Percentiles rank a stretch among this genome's conserved stretches.
Evolutionary conservation across 371 early-diverging fungal species (phyloP).

Genomic region (Mortierella sp.): DNA sequence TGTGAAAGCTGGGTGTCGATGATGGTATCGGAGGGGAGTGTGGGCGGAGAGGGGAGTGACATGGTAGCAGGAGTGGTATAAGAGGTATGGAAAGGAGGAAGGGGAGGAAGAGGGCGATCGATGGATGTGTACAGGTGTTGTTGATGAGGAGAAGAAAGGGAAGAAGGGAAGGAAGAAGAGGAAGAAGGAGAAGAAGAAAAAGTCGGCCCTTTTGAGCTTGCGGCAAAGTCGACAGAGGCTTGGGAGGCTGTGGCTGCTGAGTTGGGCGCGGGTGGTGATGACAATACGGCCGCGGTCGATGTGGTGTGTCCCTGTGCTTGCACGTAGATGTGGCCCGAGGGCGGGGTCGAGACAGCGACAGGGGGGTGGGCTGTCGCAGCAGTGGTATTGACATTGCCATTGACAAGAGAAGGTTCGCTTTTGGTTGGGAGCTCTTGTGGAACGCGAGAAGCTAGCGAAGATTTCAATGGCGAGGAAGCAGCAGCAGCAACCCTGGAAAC

Average conservation of each 20-base stretch:
- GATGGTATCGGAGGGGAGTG: background rate
- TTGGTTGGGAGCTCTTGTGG: constrained; percentile 6
- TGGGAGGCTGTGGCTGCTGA: constrained; percentile 8
- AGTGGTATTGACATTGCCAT: background rate
- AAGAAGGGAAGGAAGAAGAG: background rate
- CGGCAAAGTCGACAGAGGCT: background rate
- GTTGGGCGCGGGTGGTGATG: constrained; percentile 9
- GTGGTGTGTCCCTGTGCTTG: background rate
- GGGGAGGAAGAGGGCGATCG: background rate
- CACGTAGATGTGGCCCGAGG: background rate
- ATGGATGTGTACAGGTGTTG: background rate
- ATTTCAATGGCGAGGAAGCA: background rate
- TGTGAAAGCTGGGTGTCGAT: background rate
- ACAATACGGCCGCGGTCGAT: background rate
- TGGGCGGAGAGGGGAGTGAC: constrained; percentile 6
- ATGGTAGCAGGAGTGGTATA: background rate
- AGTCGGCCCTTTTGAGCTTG: constrained; percentile 17
- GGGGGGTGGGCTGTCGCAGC: background rate
- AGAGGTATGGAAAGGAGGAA: background rate
- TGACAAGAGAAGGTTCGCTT: background rate
- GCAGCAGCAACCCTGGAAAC: background rate
- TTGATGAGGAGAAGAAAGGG: background rate
- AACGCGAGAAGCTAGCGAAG: background rate
- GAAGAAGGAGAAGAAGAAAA: background rate
- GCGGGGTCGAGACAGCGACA: background rate